Evolutionary conservation across 2,329 filamentous ascomycete genomes (phyloP).

Genomic region (Hypoxylon sp.): DNA sequence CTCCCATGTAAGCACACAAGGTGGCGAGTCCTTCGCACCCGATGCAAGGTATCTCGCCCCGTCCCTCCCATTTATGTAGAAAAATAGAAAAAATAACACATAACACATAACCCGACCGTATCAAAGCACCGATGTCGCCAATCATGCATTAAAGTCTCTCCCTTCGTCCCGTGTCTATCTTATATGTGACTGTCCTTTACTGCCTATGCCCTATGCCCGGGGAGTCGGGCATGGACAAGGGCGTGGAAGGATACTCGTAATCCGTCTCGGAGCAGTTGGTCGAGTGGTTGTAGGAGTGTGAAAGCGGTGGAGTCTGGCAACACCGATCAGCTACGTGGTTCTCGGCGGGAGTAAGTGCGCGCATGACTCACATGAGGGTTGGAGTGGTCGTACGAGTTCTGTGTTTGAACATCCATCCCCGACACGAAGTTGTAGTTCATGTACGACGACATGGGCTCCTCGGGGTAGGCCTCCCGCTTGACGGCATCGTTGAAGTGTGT

Average conservation of each 20-base stretch:
- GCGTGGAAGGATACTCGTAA: constrained; percentile 74
- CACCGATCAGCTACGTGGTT: constrained; percentile 60
- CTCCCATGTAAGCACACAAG: constrained; percentile 21
- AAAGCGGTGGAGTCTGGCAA: constrained; percentile 77
- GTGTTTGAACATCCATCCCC: constrained; percentile 68
- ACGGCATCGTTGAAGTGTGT: constrained; percentile 69
- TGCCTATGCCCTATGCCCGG: constrained; percentile 61
- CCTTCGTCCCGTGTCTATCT: constrained; percentile 1
- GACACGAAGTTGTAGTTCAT: constrained; percentile 73
- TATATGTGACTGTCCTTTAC: no score
- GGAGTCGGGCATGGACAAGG: constrained; percentile 76
- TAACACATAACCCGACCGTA: constrained; percentile 14
- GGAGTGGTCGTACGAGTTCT: constrained; percentile 71
- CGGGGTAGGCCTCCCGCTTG: constrained; percentile 70
- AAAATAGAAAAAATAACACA: no score
- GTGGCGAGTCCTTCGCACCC: constrained; percentile 40
- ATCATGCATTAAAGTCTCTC: no score
- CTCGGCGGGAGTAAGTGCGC: constrained; percentile 54
- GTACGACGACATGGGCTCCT: constrained; percentile 70
- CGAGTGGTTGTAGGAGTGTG: constrained; percentile 76
- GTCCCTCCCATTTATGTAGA: constrained; percentile 13
- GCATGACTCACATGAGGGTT: constrained; percentile 78
- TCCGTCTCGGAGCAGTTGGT: constrained; percentile 68
- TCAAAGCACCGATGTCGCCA: no score
- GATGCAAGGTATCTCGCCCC: constrained; percentile 26